phyloP scores from a whole-genome alignment of 2,329 filamentous ascomycete species.

The Fusarium hostae region DNA sequence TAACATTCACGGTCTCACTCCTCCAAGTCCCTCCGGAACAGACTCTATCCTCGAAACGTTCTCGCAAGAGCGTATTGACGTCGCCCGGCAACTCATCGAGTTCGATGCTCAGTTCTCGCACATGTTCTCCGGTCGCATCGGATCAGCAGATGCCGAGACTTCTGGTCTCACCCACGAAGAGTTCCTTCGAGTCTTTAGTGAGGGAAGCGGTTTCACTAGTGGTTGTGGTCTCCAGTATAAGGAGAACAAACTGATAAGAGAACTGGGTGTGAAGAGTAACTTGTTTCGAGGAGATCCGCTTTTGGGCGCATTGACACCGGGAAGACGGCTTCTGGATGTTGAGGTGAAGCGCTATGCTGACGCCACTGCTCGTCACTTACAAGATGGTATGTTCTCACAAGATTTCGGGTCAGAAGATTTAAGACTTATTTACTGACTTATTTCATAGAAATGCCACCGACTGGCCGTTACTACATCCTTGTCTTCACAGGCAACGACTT shows the following conservation, averaged over 20 bases:
- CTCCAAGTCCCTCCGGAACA: background rate
- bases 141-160: background rate
- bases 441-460: slow-evolving; percentile 5
- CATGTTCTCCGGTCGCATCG: slow-evolving; percentile 21
- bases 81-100: slow-evolving; percentile 14
- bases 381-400: background rate
- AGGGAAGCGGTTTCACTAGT: slow-evolving; percentile 10
- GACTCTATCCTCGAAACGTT: slow-evolving; percentile 6
- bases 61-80: background rate
- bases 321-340: slow-evolving; percentile 9
- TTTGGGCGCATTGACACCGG: background rate
- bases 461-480: background rate
- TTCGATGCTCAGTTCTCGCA: slow-evolving; percentile 16
- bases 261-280: too few species aligned
- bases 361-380: background rate
- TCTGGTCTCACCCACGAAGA: slow-evolving; percentile 11
- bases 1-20: slow-evolving; percentile 2
- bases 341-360: slow-evolving; percentile 16
- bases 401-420: accelerated
- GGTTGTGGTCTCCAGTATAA: slow-evolving; percentile 20
- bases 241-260: background rate
- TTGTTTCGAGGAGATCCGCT: background rate
- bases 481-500: slow-evolving; percentile 4
- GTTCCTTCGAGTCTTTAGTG: slow-evolving; percentile 15
- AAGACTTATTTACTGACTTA: background rate